phyloP scores from a whole-genome alignment of 1,284 basidiomycete species.

The Moniliella sp. region DNA sequence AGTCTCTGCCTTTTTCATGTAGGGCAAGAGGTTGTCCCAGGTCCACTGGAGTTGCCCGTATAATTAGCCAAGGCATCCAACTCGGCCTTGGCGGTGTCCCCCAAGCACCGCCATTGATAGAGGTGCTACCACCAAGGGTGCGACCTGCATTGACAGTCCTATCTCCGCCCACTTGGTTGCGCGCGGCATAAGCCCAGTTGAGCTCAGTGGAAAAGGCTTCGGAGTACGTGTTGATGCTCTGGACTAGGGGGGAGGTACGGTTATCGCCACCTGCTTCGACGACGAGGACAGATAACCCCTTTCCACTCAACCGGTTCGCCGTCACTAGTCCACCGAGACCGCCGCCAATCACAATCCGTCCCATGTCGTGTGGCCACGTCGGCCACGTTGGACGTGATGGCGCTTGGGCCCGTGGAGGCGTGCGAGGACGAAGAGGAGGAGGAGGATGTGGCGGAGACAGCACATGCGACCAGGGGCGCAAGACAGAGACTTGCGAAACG shows the following conservation, averaged over 20 bases:
- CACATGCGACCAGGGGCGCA: no score
- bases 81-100: slow-evolving; percentile 38
- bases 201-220: slow-evolving; percentile 39
- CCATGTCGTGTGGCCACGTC: no score
- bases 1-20: slow-evolving; percentile 43
- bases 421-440: no score
- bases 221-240: slow-evolving; percentile 11
- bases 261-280: slow-evolving; percentile 28
- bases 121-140: slow-evolving; percentile 44
- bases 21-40: slow-evolving; percentile 41
- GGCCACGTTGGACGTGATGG: no score
- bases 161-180: slow-evolving; percentile 22
- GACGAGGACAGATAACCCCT: slow-evolving; percentile 21
- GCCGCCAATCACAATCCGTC: no score
- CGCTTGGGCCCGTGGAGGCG: no score
- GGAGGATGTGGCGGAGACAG: no score
- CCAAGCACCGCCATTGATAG: slow-evolving; percentile 45
- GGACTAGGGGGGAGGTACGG: slow-evolving; percentile 7
- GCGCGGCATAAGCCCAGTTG: slow-evolving; percentile 40
- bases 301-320: no score
- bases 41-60: slow-evolving; percentile 41
- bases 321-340: no score
- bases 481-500: no score
- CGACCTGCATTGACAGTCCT: slow-evolving; percentile 40
- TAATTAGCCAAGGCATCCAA: slow-evolving; percentile 43